Conservation (phyloP, 352 stramenopile genomes). For the Globisporangium emineosum region DNA sequence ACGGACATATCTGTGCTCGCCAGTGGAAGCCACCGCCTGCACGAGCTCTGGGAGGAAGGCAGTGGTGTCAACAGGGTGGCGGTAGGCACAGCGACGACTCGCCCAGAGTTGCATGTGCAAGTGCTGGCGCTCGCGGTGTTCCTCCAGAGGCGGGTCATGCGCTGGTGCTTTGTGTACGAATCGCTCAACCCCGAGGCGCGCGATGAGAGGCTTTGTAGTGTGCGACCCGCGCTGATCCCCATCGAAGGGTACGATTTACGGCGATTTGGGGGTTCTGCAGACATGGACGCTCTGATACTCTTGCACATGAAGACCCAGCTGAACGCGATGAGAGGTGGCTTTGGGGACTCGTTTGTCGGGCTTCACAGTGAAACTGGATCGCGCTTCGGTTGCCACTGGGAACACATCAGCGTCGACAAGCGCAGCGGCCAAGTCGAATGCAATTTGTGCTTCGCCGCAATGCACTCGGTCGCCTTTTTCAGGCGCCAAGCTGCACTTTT, state of each 20-base stretch:
- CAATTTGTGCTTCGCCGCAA: background rate
- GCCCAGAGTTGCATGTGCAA: background rate
- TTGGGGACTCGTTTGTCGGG: slow-evolving; percentile 9
- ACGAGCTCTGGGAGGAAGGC: background rate
- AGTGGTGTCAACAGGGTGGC: background rate
- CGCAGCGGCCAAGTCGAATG: background rate
- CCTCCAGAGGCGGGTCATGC: slow-evolving; percentile 19
- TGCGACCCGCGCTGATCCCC: slow-evolving; percentile 10
- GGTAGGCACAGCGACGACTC: background rate
- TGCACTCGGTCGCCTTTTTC: slow-evolving; percentile 1
- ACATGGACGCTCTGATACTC: background rate
- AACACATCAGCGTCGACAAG: slow-evolving; percentile 3
- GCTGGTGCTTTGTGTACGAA: slow-evolving; percentile 24
- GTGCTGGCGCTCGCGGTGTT: slow-evolving; percentile 19
- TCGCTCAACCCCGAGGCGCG: background rate
- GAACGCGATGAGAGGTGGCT: slow-evolving; percentile 1
- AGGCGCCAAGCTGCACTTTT: slow-evolving; percentile 3
- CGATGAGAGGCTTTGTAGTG: slow-evolving; percentile 2
- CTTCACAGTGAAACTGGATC: background rate
- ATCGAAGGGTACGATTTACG: background rate
- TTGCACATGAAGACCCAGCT: background rate
- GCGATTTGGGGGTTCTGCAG: background rate
- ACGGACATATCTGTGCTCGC: slow-evolving; percentile 4
- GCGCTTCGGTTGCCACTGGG: slow-evolving; percentile 11
- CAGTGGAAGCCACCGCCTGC: slow-evolving; percentile 6